Conservation (phyloP, 208 protist genomes). For the Wallacemonas collosoma region DNA sequence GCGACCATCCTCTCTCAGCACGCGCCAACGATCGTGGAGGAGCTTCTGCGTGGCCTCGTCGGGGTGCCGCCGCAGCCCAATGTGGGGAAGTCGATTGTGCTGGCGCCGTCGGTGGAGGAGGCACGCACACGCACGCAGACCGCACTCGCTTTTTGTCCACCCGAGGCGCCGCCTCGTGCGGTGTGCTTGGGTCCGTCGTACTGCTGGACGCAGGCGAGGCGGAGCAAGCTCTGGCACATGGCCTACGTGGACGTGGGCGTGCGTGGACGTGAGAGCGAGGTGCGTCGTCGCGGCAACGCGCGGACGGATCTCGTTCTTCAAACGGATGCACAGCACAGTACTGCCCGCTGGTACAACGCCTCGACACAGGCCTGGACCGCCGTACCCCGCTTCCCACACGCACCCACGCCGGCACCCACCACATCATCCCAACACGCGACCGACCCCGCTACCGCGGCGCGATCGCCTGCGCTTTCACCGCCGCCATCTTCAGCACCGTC, state of each 20-base stretch:
- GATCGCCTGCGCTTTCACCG: neutral
- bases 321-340: neutral
- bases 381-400: constrained; percentile 19
- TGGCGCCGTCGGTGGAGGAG: constrained; percentile 22
- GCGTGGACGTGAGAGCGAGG: constrained; percentile 29
- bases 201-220: constrained; percentile 65
- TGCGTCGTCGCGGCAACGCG: constrained; percentile 55
- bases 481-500: neutral
- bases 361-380: constrained; percentile 27
- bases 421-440: neutral
- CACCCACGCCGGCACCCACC: too few relatives aligned
- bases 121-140: constrained; percentile 34
- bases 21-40: constrained; percentile 33
- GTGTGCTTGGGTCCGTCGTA: constrained; percentile 79
- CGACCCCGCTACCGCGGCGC: too few relatives aligned
- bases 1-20: constrained; percentile 76
- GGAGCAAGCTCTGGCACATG: constrained; percentile 70
- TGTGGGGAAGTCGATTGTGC: constrained; percentile 49
- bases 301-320: constrained; percentile 27
- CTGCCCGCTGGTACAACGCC: constrained; percentile 16
- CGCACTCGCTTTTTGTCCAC: constrained; percentile 33
- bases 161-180: constrained; percentile 45
- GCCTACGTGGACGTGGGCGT: constrained; percentile 79
- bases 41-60: constrained; percentile 52
- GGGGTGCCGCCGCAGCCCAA: constrained; percentile 39